Base-by-base conservation (phyloP, 352 stramenopile species). In the Hyaloperonospora arabidopsidis region DNA sequence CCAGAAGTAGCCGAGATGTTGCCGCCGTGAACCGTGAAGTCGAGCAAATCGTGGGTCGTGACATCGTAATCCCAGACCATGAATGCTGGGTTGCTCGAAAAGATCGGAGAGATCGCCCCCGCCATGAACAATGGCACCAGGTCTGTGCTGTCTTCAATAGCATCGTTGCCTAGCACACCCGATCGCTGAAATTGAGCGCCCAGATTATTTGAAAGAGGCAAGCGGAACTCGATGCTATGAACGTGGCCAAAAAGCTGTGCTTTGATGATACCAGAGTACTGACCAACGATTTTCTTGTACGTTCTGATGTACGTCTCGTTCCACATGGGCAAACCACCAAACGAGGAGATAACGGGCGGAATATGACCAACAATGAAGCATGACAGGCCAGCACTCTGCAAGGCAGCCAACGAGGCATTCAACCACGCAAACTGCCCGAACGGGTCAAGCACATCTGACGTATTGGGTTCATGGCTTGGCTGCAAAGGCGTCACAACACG, bases 371-470 rank as follows among this genome's bases (percentile, higher is more conserved):
- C 72, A 40, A 97, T 88, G 54, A 95, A 14, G 85, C 86, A 22
- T 78, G n/a, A 72, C 41, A 80, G 78, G 13, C 71, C 63, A 12
- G 52, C 49, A 17, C 58, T 43, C 6, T 62, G 59, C 22, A 90
- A 64, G 5, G 70, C 50, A 7, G 56, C 46, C n/a, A 97, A 60
- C 28, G 84, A 87, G 17, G 65, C 57, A 51, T 88, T 82, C 18
- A 97, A 68, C 91, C 91, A 97, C 21, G 51, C 54, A 51, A 97
- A 96, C 59, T 97, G 91, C 5, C 61, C 67, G 15, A 96, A 95
- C 5, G 89, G 91, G 57, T 97, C 91, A 18, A 50, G 43, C 17
- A 78, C n/a, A 13, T 61, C 46, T 6, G 71, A 45, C 2, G 67
- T 86, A 45, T 89, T 57, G 1, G 90, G 88, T 2, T 68, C 32